Conservation (phyloP, 805 yeast species). For the Candida verbasci region DNA sequence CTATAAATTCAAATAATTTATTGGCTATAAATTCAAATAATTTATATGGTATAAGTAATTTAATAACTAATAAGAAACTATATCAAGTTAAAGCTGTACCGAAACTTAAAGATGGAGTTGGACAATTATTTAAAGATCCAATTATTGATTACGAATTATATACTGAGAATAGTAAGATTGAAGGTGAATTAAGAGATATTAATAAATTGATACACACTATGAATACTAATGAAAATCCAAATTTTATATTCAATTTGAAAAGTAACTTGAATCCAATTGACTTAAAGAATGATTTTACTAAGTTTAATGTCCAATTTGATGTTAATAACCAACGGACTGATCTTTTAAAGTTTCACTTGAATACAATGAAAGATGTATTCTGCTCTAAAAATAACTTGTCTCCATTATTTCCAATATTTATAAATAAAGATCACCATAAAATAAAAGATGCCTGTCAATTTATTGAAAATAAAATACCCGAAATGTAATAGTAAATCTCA, state of each 20-base stretch:
- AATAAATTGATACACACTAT: not conserved
- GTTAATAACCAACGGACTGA: not conserved
- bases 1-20: too few relatives aligned
- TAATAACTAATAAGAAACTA: slow-evolving; percentile 44
- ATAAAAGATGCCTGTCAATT: not conserved
- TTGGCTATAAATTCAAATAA: too few relatives aligned
- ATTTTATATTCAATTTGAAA: not conserved
- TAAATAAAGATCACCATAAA: not conserved
- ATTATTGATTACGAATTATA: not conserved
- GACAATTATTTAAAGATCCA: slow-evolving; percentile 1
- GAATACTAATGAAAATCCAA: not conserved
- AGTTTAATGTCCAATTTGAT: not conserved
- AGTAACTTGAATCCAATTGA: not conserved
- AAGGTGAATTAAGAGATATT: not conserved
- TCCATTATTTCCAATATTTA: not conserved
- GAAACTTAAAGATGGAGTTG: not conserved
- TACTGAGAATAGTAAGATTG: not conserved
- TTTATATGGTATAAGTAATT: slow-evolving; percentile 74
- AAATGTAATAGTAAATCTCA: too few relatives aligned
- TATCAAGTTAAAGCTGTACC: slow-evolving; percentile 13
- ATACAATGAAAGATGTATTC: not conserved
- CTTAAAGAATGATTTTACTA: not conserved
- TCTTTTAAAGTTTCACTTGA: slow-evolving; percentile 1
- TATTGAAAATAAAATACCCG: not conserved
- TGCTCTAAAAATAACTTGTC: not conserved